Base-by-base conservation (phyloP, 2,329 filamentous ascomycete genomes). In the Pyrenochaeta sp. region DNA sequence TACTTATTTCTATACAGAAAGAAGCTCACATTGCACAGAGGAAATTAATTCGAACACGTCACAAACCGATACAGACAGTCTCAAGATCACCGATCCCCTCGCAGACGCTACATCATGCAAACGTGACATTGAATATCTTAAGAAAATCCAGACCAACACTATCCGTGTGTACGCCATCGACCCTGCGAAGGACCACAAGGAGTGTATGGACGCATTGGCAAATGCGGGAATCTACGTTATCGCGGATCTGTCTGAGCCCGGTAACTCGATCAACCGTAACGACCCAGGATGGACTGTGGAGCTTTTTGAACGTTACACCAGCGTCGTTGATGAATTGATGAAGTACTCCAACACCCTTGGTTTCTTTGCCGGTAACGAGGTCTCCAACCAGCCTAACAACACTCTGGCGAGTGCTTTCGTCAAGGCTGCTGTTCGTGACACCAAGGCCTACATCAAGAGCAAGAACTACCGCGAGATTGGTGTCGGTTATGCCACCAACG, bases 341-440 rank as follows among this genome's bases (percentile, higher is more conserved):
- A 80, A 89, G 69, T 97, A 96, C 81, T 81, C 83, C 74, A 99
- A 99, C 77, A 86, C 90, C 37, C 85, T 99, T 54, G 94, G 94
- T 64, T 99, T 97, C 86, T 97, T 99, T 72, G 93, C 92, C 60
- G 94, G 94, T 71, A 99, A 99, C 76, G 94, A 99, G 77, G 94
- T 99, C 51, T 87, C 90, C 62, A 96, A 96, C 80, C 82, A 86
- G 64, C 80, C 81, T 60, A 92, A 87, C 81, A 96, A 96, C 83
- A 97, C 93, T 36, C 77, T 82, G 50, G 90, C 93, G 36, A 94
- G 90, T 51, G 91, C 93, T 58, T 99, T 88, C 72, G 94, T 99
- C 76, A 99, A 97, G 84, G 94, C 93, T 50, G 92, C 94, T 52
- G 91, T 97, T 55, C 92, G 94, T 68, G 94, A 99, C 74, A 91